Base-by-base conservation (phyloP, 1,284 basidiomycete genomes). In the Vanrija sp. region DNA sequence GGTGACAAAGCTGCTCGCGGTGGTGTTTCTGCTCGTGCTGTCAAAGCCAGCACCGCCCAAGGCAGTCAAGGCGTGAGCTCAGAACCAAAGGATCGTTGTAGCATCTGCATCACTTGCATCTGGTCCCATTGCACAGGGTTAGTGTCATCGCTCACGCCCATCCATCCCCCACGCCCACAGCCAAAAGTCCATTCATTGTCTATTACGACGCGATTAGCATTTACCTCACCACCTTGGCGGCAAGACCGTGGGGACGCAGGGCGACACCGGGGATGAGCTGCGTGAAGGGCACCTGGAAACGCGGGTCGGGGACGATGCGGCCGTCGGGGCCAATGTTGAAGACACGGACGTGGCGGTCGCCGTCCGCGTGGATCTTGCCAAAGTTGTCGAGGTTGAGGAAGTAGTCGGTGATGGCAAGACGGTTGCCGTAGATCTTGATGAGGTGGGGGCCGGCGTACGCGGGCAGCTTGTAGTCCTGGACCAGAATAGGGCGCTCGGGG, bases 341-440 rank as follows among this genome's bases (percentile, higher is more conserved):
- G 21, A 47, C 51, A 15, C 58, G 58, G 6, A 60, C 54, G 29
- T 45, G 39, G 43, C 47, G 58, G 58, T 60, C 58, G 21, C 58
- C 58, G 51, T 60, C 49, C 28, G 48, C 34, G 49, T 60, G 58
- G 38, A 60, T 29, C 51, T 54, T 60, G 28, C 58, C 58, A 45
- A 60, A 56, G 54, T 54, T 26, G 54, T 60, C 58, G 45, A 53
- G 19, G 48, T 60, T 43, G 7, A 60, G 43, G 46, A 60, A 60
- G 58, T 60, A 60, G 45, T 53, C 58, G 42, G 54, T 53, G 10
- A 45, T 38, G 28, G 51, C 49, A 16, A 53, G 48, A 15, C 58
- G 58, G 51, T 55, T 49, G 49, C 52, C 58, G 10, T 45, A 28
- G 34, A 58, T 44, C 28, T 56, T 51, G 39, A 46, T 46, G 4